These are phyloP conservation scores for Zostera marina DNA, from an alignment of 116 monocot species.

Conservation along the genomic window DNA sequence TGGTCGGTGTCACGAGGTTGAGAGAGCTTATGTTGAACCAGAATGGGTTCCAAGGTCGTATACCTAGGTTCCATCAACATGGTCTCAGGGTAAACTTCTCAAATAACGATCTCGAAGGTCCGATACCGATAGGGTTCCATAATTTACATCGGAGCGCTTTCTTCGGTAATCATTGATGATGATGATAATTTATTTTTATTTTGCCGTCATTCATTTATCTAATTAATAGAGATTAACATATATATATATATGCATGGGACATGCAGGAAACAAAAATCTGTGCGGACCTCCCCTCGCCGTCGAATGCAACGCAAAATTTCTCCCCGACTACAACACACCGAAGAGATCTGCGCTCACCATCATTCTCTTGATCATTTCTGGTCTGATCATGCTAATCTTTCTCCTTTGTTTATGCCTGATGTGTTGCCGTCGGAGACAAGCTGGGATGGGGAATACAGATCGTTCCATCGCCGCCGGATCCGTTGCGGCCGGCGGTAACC, in stretches of 20 bases:
- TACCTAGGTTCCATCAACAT: constrained; percentile 33
- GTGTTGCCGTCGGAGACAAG: not conserved
- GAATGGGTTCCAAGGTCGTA: constrained; percentile 37
- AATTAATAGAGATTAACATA: not conserved
- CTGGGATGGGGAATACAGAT: not conserved
- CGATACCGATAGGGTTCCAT: constrained; percentile 31
- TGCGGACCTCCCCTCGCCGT: constrained; percentile 34
- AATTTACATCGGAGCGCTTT: constrained; percentile 26
- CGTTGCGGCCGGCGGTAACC: constrained; percentile 4
- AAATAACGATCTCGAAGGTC: constrained; percentile 38
- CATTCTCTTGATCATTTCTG: not conserved
- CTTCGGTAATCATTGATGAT: no score
- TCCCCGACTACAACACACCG: not conserved
- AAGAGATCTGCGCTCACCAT: not conserved
- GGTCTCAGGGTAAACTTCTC: constrained; percentile 27
- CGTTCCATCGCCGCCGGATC: not conserved
- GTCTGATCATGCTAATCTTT: constrained; percentile 5
- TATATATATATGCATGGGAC: not conserved
- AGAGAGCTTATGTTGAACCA: constrained; percentile 29
- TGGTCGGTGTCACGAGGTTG: constrained; percentile 18
- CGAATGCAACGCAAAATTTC: constrained; percentile 9
- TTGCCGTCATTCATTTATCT: not conserved
- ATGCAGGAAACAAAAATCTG: constrained; percentile 45
- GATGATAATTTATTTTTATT: not conserved
- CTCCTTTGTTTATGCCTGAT: not conserved